Conservation (phyloP, 805 yeast species). For the Sugiyamaella boreocaroliniensis region DNA sequence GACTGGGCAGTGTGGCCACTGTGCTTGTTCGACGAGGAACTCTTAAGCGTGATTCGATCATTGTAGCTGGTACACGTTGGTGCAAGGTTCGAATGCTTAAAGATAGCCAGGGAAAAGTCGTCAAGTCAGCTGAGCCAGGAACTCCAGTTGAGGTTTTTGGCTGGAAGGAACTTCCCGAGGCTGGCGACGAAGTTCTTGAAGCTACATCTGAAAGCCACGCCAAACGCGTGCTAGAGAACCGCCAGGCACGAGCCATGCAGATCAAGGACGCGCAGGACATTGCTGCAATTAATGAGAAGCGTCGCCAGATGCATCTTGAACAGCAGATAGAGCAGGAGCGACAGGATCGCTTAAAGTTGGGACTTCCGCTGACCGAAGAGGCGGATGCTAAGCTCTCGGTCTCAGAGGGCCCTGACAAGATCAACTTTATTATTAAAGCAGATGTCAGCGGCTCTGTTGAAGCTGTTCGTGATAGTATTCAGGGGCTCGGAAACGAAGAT, state of each 20-base stretch:
- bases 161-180: constrained; percentile 88
- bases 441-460: constrained; percentile 95
- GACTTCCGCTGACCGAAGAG: constrained; percentile 44
- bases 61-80: constrained; percentile 82
- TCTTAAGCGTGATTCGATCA: constrained; percentile 56
- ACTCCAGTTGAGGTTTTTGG: constrained; percentile 89
- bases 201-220: constrained; percentile 70
- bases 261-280: constrained; percentile 58
- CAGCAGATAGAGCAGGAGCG: constrained; percentile 47
- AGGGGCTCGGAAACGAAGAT: constrained; percentile 80
- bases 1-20: constrained; percentile 82
- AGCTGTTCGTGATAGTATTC: constrained; percentile 78
- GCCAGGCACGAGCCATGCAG: constrained; percentile 48
- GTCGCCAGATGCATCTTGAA: constrained; percentile 45
- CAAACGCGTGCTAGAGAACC: constrained; percentile 62
- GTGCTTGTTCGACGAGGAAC: constrained; percentile 76
- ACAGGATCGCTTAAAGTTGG: constrained; percentile 54
- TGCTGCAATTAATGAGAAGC: constrained; percentile 61
- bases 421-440: constrained; percentile 64
- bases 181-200: constrained; percentile 79
- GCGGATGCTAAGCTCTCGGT: constrained; percentile 30
- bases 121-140: constrained; percentile 72
- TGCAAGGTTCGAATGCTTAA: constrained; percentile 76
- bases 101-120: constrained; percentile 60
- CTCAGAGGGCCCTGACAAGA: constrained; percentile 21